These are phyloP conservation scores for Tetrahymena thermophila DNA, from an alignment of 73 alveolate species.

Conservation along the genomic window DNA sequence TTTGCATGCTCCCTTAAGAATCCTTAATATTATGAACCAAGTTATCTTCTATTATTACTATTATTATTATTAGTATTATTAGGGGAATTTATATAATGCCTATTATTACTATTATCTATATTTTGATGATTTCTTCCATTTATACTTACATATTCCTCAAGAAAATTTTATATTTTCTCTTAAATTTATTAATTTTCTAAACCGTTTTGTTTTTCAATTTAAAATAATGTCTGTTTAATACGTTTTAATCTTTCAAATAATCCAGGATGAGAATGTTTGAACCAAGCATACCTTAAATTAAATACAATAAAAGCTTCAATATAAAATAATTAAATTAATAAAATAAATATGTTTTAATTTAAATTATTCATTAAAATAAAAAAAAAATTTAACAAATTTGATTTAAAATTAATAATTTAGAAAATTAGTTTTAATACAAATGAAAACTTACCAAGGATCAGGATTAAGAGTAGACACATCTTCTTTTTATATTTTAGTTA, in stretches of 20 bases:
- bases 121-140: neutral
- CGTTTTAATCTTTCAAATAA: conserved; percentile 32
- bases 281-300: conserved; percentile 20
- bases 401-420: too few species aligned
- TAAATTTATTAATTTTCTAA: neutral
- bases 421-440: neutral
- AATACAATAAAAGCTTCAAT: neutral
- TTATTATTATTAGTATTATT: neutral
- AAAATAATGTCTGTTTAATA: neutral
- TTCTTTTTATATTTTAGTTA: conserved; percentile 7
- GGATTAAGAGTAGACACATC: conserved; percentile 16
- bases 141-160: neutral
- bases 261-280: conserved; percentile 32
- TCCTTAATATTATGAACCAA: neutral
- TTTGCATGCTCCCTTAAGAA: neutral
- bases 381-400: too few species aligned
- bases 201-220: neutral
- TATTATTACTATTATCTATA: neutral
- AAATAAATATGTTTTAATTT: too few species aligned
- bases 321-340: too few species aligned
- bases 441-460: conserved; percentile 5
- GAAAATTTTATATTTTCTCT: neutral
- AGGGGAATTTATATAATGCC: neutral
- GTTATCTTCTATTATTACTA: neutral
- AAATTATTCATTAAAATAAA: neutral